Percentiles rank a stretch among this genome's conserved stretches.
These are phyloP conservation scores for Eutypa lata DNA, from an alignment of 2,329 filamentous ascomycete species.

Conservation along the genomic window DNA sequence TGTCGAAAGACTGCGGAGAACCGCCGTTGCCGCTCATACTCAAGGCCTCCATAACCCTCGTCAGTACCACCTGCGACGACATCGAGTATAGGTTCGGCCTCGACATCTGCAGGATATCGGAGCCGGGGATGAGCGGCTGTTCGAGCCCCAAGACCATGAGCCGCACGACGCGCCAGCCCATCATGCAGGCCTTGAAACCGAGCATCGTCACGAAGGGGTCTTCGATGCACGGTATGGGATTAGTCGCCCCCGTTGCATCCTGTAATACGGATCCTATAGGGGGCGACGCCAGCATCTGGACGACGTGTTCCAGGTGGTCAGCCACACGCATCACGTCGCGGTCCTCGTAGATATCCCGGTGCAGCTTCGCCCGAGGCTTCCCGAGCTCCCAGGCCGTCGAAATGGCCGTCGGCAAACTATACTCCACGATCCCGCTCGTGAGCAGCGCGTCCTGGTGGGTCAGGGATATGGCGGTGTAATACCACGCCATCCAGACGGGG, in stretches of 20 bases:
- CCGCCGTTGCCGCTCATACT: not conserved
- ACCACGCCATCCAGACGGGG: slow-evolving; percentile 10
- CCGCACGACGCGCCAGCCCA: slow-evolving; percentile 10
- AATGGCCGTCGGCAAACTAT: slow-evolving; percentile 7
- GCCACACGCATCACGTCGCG: slow-evolving; percentile 8
- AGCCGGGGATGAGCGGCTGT: slow-evolving; percentile 1
- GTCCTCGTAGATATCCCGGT: slow-evolving; percentile 10
- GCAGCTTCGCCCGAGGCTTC: slow-evolving; percentile 7
- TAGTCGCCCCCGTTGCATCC: not conserved
- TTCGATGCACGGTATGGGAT: slow-evolving; percentile 3
- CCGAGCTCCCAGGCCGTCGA: slow-evolving; percentile 9
- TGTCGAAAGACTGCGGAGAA: not conserved
- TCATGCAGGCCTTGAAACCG: slow-evolving; percentile 10
- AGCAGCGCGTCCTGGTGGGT: slow-evolving; percentile 9
- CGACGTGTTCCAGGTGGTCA: slow-evolving; percentile 8
- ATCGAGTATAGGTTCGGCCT: not conserved
- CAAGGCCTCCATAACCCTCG: slow-evolving; percentile 3
- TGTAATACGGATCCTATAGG: slow-evolving; percentile 1
- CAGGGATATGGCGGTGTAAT: slow-evolving; percentile 9
- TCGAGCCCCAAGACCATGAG: slow-evolving; percentile 7
- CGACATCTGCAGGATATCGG: slow-evolving; percentile 1
- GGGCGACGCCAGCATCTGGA: slow-evolving; percentile 6
- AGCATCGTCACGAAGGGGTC: slow-evolving; percentile 10
- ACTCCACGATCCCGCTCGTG: slow-evolving; percentile 9
- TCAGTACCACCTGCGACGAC: slow-evolving; percentile 5